phyloP scores from a whole-genome alignment of 1,284 basidiomycete species.

The Sporisorium scitamineum region DNA sequence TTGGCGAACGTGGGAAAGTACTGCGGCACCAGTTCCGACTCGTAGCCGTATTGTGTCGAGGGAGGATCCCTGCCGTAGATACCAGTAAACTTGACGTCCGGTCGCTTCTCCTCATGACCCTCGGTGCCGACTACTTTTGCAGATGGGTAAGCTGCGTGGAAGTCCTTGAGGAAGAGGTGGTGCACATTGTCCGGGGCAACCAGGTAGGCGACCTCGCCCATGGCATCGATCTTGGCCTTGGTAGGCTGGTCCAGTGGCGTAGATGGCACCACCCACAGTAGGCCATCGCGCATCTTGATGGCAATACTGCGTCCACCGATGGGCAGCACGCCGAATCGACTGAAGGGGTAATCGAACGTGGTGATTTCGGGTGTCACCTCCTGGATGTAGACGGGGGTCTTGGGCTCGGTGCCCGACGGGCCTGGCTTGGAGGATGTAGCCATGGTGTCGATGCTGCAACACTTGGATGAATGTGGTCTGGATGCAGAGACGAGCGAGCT shows the following conservation, averaged over 20 bases:
- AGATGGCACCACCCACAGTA: slow-evolving; percentile 86
- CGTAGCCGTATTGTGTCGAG: slow-evolving; percentile 53
- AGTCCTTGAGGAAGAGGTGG: slow-evolving; percentile 70
- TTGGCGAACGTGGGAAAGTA: slow-evolving; percentile 86
- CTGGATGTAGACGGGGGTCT: slow-evolving; percentile 48
- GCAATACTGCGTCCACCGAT: slow-evolving; percentile 75
- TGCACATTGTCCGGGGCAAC: slow-evolving; percentile 72
- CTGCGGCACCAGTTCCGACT: slow-evolving; percentile 51
- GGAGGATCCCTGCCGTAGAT: slow-evolving; percentile 56
- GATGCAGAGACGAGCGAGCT: background rate
- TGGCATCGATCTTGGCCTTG: slow-evolving; percentile 77
- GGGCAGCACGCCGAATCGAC: slow-evolving; percentile 66
- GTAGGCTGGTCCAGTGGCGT: slow-evolving; percentile 80
- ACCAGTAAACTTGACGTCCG: slow-evolving; percentile 70
- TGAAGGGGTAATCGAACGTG: slow-evolving; percentile 68
- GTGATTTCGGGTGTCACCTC: slow-evolving; percentile 54
- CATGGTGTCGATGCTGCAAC: slow-evolving; percentile 39
- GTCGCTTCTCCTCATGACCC: slow-evolving; percentile 70
- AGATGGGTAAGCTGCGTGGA: slow-evolving; percentile 52
- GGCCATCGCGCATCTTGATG: slow-evolving; percentile 74
- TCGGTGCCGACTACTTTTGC: slow-evolving; percentile 71
- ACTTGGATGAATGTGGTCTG: slow-evolving; percentile 8
- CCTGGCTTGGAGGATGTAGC: slow-evolving; percentile 17
- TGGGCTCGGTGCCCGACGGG: slow-evolving; percentile 27
- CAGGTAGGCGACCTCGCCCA: slow-evolving; percentile 78